A percentile compares a stretch with the other conserved stretches of the same genome.
Evolutionary conservation across 352 stramenopile genomes (phyloP).

Genomic region (Globisporangium viniferum): DNA sequence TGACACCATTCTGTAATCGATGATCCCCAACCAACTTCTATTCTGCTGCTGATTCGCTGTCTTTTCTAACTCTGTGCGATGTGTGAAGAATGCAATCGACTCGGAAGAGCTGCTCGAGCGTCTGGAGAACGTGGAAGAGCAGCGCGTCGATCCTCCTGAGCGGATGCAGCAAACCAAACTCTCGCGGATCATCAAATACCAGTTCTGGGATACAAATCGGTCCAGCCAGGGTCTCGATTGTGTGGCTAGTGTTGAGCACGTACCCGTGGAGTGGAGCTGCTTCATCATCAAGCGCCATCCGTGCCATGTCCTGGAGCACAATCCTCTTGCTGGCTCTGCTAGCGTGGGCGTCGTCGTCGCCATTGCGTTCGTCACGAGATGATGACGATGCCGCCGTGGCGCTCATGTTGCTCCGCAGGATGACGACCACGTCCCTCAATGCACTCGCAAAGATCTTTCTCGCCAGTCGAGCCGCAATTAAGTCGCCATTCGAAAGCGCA

Average conservation of each 20-base stretch:
- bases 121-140: slow-evolving; percentile 42
- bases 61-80: slow-evolving; percentile 2
- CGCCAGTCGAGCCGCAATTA: slow-evolving; percentile 7
- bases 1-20: neutral
- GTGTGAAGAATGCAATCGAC: slow-evolving; percentile 40
- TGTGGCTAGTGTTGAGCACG: slow-evolving; percentile 30
- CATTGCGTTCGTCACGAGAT: slow-evolving; percentile 1
- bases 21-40: neutral
- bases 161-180: slow-evolving; percentile 46
- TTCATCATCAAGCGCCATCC: neutral
- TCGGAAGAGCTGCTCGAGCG: slow-evolving; percentile 54
- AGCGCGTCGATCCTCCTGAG: slow-evolving; percentile 47
- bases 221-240: slow-evolving; percentile 28
- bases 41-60: slow-evolving; percentile 15
- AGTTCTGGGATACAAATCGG: slow-evolving; percentile 38
- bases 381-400: neutral
- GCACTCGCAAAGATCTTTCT: slow-evolving; percentile 24
- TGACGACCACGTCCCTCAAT: slow-evolving; percentile 33
- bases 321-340: slow-evolving; percentile 21
- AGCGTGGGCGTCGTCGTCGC: neutral
- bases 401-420: slow-evolving; percentile 27
- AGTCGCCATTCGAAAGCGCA: neutral
- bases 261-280: slow-evolving; percentile 5
- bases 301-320: slow-evolving; percentile 25
- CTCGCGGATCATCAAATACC: slow-evolving; percentile 30